Conservation (phyloP, 345 rosid species). For the Rubroshorea leprosula region DNA sequence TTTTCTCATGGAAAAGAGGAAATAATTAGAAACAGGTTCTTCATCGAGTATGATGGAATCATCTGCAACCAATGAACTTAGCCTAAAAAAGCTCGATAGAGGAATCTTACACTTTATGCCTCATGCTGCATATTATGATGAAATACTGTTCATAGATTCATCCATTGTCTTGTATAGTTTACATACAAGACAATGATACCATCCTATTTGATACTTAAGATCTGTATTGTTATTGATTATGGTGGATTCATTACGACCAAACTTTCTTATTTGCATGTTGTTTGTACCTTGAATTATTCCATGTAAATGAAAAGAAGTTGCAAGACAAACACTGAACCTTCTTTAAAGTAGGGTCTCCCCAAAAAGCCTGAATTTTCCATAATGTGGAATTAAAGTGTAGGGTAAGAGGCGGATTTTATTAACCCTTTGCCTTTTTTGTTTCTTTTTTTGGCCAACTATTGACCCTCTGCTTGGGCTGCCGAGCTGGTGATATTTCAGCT, state of each 20-base stretch:
- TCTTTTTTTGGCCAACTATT: no score
- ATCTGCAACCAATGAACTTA: conserved; percentile 2
- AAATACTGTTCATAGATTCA: not conserved
- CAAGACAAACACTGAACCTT: no score
- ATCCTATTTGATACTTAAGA: not conserved
- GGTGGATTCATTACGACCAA: no score
- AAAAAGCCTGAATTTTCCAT: no score
- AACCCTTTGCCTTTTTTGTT: no score
- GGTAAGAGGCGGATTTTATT: no score
- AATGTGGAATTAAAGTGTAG: no score
- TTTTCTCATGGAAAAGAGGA: conserved; percentile 1
- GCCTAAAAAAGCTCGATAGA: not conserved
- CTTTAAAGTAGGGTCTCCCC: no score
- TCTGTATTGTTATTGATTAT: not conserved
- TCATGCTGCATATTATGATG: no score
- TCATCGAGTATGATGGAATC: not conserved
- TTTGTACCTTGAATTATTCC: not conserved
- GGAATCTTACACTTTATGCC: not conserved
- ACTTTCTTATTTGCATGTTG: not conserved
- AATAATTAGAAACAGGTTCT: not conserved
- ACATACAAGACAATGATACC: not conserved
- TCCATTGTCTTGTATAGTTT: not conserved
- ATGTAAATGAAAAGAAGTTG: no score
- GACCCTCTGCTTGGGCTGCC: not conserved
- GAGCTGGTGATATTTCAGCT: not conserved